phyloP scores from a whole-genome alignment of 2,329 filamentous ascomycete species.

The Colletotrichum chrysophilum region DNA sequence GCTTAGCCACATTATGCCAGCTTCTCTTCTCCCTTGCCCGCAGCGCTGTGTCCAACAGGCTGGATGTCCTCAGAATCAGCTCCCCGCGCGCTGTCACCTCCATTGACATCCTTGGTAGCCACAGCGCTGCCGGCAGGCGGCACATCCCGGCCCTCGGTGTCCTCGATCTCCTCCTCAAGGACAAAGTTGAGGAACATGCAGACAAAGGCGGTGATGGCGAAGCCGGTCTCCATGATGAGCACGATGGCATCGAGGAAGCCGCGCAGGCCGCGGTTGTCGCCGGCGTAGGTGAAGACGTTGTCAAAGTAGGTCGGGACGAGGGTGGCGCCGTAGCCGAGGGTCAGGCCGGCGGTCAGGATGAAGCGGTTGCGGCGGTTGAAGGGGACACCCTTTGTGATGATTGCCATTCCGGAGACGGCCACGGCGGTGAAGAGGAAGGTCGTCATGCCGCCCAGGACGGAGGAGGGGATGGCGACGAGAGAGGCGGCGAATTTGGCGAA shows the following conservation, averaged over 20 bases:
- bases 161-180: conserved; percentile 78
- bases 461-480: conserved; percentile 74
- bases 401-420: conserved; percentile 77
- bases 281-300: conserved; percentile 75
- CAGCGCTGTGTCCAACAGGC: neutral
- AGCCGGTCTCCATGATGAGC: conserved; percentile 77
- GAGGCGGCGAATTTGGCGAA: conserved; percentile 85
- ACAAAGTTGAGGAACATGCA: conserved; percentile 76
- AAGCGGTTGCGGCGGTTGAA: conserved; percentile 85
- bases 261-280: conserved; percentile 68
- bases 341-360: conserved; percentile 77
- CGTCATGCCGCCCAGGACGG: conserved; percentile 73
- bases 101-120: neutral
- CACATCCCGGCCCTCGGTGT: conserved; percentile 35
- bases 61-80: conserved; percentile 22
- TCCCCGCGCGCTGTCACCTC: conserved; percentile 15
- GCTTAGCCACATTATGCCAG: neutral
- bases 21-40: conserved; percentile 17
- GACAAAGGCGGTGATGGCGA: conserved; percentile 76
- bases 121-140: neutral
- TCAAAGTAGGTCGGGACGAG: conserved; percentile 71
- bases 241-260: conserved; percentile 80
- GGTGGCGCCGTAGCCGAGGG: conserved; percentile 75
- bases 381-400: conserved; percentile 70
- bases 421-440: conserved; percentile 83